Evolutionary conservation across 2,329 filamentous ascomycete species (phyloP).

Genomic region (Diaporthe destruens): DNA sequence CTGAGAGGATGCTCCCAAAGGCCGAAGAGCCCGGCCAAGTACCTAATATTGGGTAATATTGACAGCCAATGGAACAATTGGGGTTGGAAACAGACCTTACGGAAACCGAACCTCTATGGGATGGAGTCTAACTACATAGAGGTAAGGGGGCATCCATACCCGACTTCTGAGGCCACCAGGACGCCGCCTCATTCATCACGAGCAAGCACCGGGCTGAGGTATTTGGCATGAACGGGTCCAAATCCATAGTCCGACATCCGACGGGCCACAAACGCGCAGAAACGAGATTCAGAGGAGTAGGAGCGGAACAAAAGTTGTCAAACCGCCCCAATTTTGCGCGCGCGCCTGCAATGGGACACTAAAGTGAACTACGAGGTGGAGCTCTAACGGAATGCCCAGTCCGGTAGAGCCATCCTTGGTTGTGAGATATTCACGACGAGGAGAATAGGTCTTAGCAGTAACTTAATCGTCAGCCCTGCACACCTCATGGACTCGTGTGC

Average conservation of each 20-base stretch:
- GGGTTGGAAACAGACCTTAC: neutral
- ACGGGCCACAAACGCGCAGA: constrained; percentile 14
- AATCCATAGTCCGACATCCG: neutral
- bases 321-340: constrained; percentile 9
- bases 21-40: neutral
- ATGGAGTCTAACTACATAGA: neutral
- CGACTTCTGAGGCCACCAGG: neutral
- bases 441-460: neutral
- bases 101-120: neutral
- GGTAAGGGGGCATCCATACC: neutral
- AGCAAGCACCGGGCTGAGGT: neutral
- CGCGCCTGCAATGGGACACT: constrained; percentile 22
- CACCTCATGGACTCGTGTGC: neutral
- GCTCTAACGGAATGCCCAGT: neutral
- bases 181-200: neutral
- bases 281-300: constrained; percentile 26
- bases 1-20: neutral
- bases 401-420: neutral
- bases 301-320: neutral
- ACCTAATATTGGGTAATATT: too few species aligned
- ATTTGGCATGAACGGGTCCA: constrained; percentile 8
- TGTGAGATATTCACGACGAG: neutral
- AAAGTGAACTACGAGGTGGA: constrained; percentile 1
- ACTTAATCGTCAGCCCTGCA: neutral
- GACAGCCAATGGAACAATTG: neutral